These are phyloP conservation scores for Wickerhamiella lipophila DNA, from an alignment of 805 yeast genomes.

Conservation along the genomic window DNA sequence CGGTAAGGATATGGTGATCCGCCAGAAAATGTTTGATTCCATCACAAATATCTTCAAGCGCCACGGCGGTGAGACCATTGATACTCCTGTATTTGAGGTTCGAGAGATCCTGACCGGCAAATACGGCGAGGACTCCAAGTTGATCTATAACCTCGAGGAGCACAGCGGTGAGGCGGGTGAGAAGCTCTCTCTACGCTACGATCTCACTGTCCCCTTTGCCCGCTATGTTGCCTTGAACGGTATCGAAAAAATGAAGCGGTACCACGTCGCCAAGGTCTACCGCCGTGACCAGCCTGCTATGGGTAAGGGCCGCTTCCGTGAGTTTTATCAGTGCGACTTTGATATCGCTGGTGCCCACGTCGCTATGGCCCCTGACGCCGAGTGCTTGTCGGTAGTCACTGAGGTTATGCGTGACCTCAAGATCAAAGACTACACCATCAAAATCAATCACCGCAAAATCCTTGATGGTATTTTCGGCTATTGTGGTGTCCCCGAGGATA, in stretches of 20 bases:
- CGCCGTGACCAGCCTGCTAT: constrained; percentile 99
- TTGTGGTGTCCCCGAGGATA: constrained; percentile 89
- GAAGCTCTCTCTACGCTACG: constrained; percentile 86
- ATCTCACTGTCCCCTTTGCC: constrained; percentile 96
- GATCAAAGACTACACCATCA: constrained; percentile 76
- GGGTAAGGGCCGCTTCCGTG: constrained; percentile 99
- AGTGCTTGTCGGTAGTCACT: constrained; percentile 63
- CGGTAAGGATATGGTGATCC: constrained; percentile 90
- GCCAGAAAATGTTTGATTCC: constrained; percentile 73
- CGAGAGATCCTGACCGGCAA: constrained; percentile 93
- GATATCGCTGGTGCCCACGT: constrained; percentile 93
- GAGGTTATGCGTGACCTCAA: constrained; percentile 80
- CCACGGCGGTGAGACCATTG: constrained; percentile 97
- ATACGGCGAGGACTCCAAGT: constrained; percentile 96
- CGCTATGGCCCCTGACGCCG: constrained; percentile 93
- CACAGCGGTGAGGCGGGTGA: constrained; percentile 99
- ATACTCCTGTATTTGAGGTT: constrained; percentile 95
- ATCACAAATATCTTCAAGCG: constrained; percentile 68
- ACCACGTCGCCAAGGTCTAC: constrained; percentile 95
- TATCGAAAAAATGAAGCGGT: constrained; percentile 78
- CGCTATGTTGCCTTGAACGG: constrained; percentile 94
- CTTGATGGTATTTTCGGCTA: constrained; percentile 91
- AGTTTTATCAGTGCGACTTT: constrained; percentile 96
- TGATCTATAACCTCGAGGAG: constrained; percentile 90
- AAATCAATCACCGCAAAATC: constrained; percentile 88